Evolutionary conservation across 2,329 filamentous ascomycete genomes (phyloP), one percentile per base, ranked within the genome.

Genomic region (Clarireedia homoeocarpa): DNA sequence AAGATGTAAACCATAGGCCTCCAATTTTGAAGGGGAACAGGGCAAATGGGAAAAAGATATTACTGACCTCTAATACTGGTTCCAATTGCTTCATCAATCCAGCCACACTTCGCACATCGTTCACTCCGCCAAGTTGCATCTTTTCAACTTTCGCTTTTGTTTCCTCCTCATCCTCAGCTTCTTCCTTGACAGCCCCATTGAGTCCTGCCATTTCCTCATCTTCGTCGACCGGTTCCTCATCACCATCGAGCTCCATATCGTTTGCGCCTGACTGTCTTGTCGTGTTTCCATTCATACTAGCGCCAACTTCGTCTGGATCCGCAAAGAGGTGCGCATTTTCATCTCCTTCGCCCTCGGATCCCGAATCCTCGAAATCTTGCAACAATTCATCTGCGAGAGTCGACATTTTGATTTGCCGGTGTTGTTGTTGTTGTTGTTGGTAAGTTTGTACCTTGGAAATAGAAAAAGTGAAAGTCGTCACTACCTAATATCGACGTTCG

Each of bases 331-430:
- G 70, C 59, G 77, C 74, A 51, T 79, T 75, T 56, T 81, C 76
- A 34, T 82, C 76, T 38, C 83, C 82, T 59, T 86, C 85, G 39
- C 80, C 82, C 65, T 94, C 89, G 52, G 89, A 89, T 51, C 85
- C 90, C 5, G 85, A 89, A 68, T 95, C 89, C 66, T 91, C 90
- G 62, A 95, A 94, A 70, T 95, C 90, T 67, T 94, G 89, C 65
- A 97, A 79, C 10, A 99, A 81, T 71, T 97, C 92, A 67, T 97
- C 91, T 60, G 89, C 92, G 61, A 95, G 80, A 46, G 90, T 95
- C 70, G 92, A 90, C 91, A 96, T 95, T 30, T 63, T 68, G 59
- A 42, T 26, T 45, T 39, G 48, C 26, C 44, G 45, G 44, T 51
- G 42, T 46, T 50, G 48, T 47, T 55, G 47, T 48, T 20, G n/a